Evolutionary conservation across 768 basidiomycete genomes (phyloP).

Genomic region (Ephemerocybe angulata): DNA sequence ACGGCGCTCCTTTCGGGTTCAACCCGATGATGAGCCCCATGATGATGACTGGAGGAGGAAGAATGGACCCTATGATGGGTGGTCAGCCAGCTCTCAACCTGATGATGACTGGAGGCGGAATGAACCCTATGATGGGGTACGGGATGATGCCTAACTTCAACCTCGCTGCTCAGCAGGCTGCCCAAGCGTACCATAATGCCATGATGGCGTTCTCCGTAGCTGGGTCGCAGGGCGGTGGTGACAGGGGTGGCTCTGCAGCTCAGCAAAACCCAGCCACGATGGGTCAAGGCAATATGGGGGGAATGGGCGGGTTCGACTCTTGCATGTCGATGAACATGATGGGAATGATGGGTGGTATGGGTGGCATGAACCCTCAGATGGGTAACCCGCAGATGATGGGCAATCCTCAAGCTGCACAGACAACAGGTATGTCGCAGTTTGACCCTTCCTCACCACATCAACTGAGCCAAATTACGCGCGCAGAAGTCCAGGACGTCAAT

Average conservation of each 20-base stretch:
- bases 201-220: slow-evolving; percentile 78
- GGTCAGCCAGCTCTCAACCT: slow-evolving; percentile 35
- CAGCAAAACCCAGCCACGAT: slow-evolving; percentile 54
- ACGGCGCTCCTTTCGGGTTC: slow-evolving; percentile 51
- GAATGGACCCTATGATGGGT: slow-evolving; percentile 44
- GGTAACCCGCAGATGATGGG: slow-evolving; percentile 16
- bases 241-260: slow-evolving; percentile 39
- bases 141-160: slow-evolving; percentile 59
- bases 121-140: slow-evolving; percentile 47
- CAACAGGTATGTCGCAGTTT: neutral
- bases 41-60: slow-evolving; percentile 49
- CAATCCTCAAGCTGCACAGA: neutral
- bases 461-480: no score
- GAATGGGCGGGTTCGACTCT: slow-evolving; percentile 53
- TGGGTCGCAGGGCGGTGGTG: slow-evolving; percentile 70
- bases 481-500: no score
- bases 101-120: slow-evolving; percentile 44
- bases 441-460: no score
- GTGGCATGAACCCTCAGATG: slow-evolving; percentile 18
- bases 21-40: slow-evolving; percentile 44
- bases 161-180: slow-evolving; percentile 80
- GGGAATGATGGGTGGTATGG: slow-evolving; percentile 43
- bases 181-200: slow-evolving; percentile 85
- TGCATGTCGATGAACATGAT: slow-evolving; percentile 83
- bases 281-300: slow-evolving; percentile 41